Percentiles rank a stretch among this genome's conserved stretches.
Evolutionary conservation across 148 eudicot genomes (phyloP).

Genomic region (Rhododendron mucronatum): DNA sequence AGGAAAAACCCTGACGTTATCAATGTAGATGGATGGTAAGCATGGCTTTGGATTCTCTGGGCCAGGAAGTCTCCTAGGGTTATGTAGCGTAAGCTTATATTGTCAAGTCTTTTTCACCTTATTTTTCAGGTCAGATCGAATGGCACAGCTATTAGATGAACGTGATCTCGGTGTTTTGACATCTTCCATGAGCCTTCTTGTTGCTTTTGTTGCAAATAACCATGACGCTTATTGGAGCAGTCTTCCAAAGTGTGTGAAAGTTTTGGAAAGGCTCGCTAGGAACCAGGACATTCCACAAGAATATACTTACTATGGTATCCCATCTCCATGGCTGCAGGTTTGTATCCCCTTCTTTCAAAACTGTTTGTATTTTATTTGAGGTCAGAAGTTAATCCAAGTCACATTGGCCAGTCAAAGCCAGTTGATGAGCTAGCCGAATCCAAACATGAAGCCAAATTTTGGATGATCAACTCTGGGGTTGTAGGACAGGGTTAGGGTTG

Average conservation of each 20-base stretch:
- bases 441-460: background rate
- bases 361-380: background rate
- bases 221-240: constrained; percentile 95
- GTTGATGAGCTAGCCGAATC: background rate
- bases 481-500: background rate
- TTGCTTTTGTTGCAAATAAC: constrained; percentile 90
- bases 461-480: background rate
- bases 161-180: constrained; percentile 98
- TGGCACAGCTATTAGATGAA: constrained; percentile 95
- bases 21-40: constrained; percentile 96
- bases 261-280: constrained; percentile 92
- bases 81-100: background rate
- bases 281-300: constrained; percentile 98
- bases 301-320: constrained; percentile 97
- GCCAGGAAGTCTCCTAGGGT: background rate
- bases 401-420: background rate
- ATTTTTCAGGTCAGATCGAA: constrained; percentile 81
- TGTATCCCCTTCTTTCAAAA: constrained; percentile 16
- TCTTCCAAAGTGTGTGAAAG: constrained; percentile 92
- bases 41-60: constrained; percentile 8
- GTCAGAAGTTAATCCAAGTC: constrained; percentile 1
- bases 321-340: constrained; percentile 99
- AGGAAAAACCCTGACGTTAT: constrained; percentile 96
- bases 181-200: constrained; percentile 86
- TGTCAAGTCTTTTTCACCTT: constrained; percentile 6